Percentiles rank a stretch among this genome's conserved stretches.
Evolutionary conservation across 2,329 filamentous ascomycete species (phyloP).

Genomic region (Colletotrichum liaoningense): DNA sequence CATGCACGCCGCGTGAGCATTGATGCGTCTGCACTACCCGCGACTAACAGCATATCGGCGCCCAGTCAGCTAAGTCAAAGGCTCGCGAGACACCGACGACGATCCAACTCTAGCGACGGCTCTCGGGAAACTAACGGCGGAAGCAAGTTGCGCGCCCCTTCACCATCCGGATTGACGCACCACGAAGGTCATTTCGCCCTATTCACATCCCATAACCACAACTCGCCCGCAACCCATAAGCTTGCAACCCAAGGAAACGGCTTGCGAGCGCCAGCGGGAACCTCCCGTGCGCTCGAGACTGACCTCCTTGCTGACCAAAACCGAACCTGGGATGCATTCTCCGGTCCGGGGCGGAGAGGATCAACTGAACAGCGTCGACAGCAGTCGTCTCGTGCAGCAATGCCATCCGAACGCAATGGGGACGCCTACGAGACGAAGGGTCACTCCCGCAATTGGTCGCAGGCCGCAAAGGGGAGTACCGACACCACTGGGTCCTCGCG

Average conservation of each 20-base stretch:
- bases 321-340: constrained; percentile 30
- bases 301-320: not conserved
- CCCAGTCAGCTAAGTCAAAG: constrained; percentile 6
- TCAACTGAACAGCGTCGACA: constrained; percentile 20
- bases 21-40: constrained; percentile 3
- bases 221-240: not conserved
- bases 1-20: constrained; percentile 17
- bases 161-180: constrained; percentile 1
- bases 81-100: not conserved
- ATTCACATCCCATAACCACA: not conserved
- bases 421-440: constrained; percentile 42
- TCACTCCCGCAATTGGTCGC: constrained; percentile 60
- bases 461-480: constrained; percentile 55
- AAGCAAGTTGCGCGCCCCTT: not conserved
- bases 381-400: constrained; percentile 6
- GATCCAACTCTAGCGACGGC: constrained; percentile 20
- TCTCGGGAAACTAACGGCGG: not conserved
- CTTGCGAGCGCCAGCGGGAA: not conserved
- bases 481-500: constrained; percentile 53
- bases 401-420: constrained; percentile 48
- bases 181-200: not conserved
- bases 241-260: not conserved
- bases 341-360: constrained; percentile 19
- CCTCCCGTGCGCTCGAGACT: not conserved
- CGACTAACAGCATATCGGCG: not conserved